phyloP scores from a whole-genome alignment of 2,329 filamentous ascomycete species.

The Elsinoe fawcettii region DNA sequence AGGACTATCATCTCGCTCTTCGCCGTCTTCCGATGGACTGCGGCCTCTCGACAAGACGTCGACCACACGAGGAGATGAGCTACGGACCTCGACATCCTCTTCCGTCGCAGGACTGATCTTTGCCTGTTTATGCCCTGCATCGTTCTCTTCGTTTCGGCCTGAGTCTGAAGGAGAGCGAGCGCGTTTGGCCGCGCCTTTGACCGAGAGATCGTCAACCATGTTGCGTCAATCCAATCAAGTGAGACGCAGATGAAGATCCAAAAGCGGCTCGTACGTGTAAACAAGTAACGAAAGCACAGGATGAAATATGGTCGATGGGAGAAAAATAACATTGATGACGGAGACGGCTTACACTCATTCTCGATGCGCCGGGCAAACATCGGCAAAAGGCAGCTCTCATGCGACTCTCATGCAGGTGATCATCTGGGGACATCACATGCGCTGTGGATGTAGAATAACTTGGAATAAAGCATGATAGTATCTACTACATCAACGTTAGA shows the following conservation, averaged over 20 bases:
- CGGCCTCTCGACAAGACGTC: not conserved
- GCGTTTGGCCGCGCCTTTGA: conserved; percentile 21
- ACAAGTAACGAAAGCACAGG: not conserved
- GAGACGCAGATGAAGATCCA: not conserved
- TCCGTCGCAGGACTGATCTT: not conserved
- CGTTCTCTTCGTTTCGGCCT: not conserved
- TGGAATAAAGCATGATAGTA: not conserved
- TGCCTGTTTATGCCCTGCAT: not conserved
- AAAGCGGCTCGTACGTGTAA: not conserved
- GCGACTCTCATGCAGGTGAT: conserved; percentile 4
- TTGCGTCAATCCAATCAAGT: not conserved
- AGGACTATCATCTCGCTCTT: conserved; percentile 16
- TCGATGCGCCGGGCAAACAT: conserved; percentile 4
- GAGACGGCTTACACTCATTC: not conserved
- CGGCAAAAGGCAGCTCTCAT: not conserved
- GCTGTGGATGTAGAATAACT: not conserved
- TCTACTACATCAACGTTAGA: no score
- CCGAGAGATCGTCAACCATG: conserved; percentile 22
- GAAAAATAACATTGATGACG: not conserved
- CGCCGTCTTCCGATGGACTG: conserved; percentile 18
- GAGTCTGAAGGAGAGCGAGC: not conserved
- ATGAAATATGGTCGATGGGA: not conserved
- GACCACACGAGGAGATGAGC: not conserved
- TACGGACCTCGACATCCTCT: not conserved
- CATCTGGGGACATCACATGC: not conserved